phyloP scores from a whole-genome alignment of 208 protist genomes.

The Phytomonas sp. region DNA sequence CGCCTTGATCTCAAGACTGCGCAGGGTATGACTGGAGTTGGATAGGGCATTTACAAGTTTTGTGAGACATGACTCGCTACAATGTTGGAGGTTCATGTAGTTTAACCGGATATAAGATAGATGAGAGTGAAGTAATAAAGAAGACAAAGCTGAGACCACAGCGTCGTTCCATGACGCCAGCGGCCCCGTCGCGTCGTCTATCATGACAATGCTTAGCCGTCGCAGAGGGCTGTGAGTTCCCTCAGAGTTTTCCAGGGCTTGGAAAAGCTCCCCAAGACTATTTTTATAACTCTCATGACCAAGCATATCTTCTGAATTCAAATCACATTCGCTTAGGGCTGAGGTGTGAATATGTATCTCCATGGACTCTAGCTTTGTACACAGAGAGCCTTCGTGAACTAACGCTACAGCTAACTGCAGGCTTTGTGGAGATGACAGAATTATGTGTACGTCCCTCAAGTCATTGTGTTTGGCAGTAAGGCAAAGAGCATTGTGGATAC shows the following conservation, averaged over 20 bases:
- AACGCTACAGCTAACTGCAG: background rate
- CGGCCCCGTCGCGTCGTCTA: background rate
- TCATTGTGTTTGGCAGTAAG: background rate
- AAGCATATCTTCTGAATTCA: background rate
- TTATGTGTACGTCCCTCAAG: background rate
- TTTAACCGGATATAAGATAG: slow-evolving; percentile 20
- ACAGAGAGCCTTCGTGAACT: background rate
- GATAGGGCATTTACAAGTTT: background rate
- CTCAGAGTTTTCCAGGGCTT: background rate
- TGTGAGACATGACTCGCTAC: slow-evolving; percentile 16
- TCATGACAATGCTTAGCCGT: background rate
- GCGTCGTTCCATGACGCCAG: slow-evolving; percentile 24
- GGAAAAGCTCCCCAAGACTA: background rate
- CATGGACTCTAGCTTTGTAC: background rate
- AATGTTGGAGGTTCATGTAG: slow-evolving; percentile 22
- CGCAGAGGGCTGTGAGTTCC: background rate
- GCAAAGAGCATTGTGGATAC: background rate
- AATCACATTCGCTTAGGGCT: background rate
- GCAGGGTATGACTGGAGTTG: background rate
- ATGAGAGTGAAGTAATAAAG: slow-evolving; percentile 17
- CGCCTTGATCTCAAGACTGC: slow-evolving; percentile 23
- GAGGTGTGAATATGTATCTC: background rate
- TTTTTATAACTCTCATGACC: background rate
- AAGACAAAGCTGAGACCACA: slow-evolving; percentile 17
- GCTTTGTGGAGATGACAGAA: background rate